A percentile compares a stretch with the other conserved stretches of the same genome.
phyloP scores from a whole-genome alignment of 2,329 filamentous ascomycete species.

The Colletotrichum somersetense region DNA sequence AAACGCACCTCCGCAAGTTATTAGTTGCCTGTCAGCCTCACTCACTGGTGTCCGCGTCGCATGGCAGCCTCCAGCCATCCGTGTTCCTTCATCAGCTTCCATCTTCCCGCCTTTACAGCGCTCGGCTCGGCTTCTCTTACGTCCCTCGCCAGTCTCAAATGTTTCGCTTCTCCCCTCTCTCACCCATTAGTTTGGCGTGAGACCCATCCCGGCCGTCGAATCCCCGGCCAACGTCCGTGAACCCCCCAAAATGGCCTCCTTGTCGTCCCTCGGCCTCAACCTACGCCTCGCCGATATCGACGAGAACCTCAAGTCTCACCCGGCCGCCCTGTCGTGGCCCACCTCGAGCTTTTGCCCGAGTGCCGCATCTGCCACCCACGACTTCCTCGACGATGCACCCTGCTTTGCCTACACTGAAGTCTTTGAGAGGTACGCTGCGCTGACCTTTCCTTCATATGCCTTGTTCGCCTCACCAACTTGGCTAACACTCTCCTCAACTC shows the following conservation, averaged over 20 bases:
- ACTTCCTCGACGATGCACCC: slow-evolving; percentile 29
- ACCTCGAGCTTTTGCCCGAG: neutral
- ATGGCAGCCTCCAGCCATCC: slow-evolving; percentile 14
- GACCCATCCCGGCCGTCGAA: neutral
- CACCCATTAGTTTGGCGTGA: neutral
- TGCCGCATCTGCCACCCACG: neutral
- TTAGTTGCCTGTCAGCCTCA: slow-evolving; percentile 26
- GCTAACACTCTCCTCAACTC: slow-evolving; percentile 9
- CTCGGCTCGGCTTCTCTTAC: neutral
- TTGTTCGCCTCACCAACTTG: neutral
- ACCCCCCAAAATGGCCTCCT: slow-evolving; percentile 19
- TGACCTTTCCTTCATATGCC: neutral
- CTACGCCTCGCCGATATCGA: slow-evolving; percentile 35
- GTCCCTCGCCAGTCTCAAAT: neutral
- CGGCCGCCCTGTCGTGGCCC: slow-evolving; percentile 21
- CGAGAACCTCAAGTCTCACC: slow-evolving; percentile 34
- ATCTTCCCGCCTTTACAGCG: neutral
- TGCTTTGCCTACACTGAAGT: slow-evolving; percentile 37
- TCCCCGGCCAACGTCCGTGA: slow-evolving; percentile 9
- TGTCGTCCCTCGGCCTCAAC: slow-evolving; percentile 32
- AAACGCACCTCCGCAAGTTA: neutral
- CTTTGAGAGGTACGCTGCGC: slow-evolving; percentile 45
- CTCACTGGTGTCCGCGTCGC: slow-evolving; percentile 2
- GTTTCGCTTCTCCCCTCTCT: neutral
- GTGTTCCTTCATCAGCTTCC: slow-evolving; percentile 24